Percentiles rank a stretch among this genome's conserved stretches.
phyloP scores from a whole-genome alignment of 176 grass and related monocot species.

The Themeda triandra region DNA sequence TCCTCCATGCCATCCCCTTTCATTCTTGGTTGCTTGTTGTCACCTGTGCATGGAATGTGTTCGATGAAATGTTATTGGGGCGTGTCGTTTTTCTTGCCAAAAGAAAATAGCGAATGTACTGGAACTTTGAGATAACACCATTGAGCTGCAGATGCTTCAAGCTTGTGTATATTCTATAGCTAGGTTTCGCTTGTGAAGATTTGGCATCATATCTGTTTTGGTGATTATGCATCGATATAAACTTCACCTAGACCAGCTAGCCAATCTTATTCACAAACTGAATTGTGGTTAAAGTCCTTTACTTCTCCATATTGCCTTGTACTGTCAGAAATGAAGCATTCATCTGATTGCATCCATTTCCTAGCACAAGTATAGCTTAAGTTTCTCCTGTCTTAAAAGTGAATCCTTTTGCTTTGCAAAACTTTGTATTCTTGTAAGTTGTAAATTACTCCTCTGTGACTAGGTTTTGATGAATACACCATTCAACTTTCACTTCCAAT shows the following conservation, averaged over 20 bases:
- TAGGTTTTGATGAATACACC: slow-evolving; percentile 7
- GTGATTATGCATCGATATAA: not conserved
- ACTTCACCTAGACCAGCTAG: not conserved
- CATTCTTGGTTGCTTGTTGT: not conserved
- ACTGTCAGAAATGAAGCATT: not conserved
- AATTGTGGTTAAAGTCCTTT: not conserved
- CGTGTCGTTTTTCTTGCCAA: not conserved
- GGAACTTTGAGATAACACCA: too few relatives aligned
- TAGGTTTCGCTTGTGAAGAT: not conserved
- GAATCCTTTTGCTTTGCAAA: not conserved
- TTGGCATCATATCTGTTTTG: not conserved
- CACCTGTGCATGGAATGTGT: not conserved
- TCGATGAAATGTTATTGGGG: not conserved
- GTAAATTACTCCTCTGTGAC: not conserved
- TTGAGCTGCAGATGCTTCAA: too few relatives aligned
- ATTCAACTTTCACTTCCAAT: not conserved
- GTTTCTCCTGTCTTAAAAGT: not conserved
- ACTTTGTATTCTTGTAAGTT: not conserved
- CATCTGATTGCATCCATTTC: not conserved
- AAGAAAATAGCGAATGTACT: too few relatives aligned
- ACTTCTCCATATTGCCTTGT: not conserved
- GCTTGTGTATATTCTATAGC: too few relatives aligned
- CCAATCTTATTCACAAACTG: not conserved
- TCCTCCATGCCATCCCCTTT: not conserved
- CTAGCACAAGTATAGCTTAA: not conserved